Evolutionary conservation across 1,284 basidiomycete species (phyloP).

Genomic region (Ustilago vetiveriae): DNA sequence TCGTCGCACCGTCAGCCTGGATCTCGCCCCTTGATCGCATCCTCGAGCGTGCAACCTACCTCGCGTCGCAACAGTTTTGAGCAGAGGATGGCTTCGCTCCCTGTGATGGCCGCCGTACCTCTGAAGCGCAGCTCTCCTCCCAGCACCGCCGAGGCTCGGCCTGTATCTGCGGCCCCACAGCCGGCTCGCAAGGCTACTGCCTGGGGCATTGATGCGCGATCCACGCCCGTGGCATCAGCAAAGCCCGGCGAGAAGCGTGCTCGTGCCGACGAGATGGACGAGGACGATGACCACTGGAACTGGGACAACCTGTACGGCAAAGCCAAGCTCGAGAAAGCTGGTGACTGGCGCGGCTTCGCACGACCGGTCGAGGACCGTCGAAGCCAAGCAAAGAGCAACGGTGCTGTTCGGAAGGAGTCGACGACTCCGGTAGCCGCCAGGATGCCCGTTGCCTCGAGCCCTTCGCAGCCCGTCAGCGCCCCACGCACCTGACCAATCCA

Average conservation of each 20-base stretch:
- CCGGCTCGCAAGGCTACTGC: slow-evolving; percentile 34
- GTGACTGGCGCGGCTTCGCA: slow-evolving; percentile 47
- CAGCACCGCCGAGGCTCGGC: slow-evolving; percentile 12
- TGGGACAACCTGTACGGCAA: slow-evolving; percentile 50
- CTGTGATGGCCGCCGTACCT: slow-evolving; percentile 50
- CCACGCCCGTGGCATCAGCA: slow-evolving; percentile 9
- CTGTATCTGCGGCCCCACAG: slow-evolving; percentile 11
- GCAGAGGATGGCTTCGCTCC: slow-evolving; percentile 50
- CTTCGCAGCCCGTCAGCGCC: slow-evolving; percentile 26
- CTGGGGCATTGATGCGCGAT: slow-evolving; percentile 46
- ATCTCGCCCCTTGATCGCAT: slow-evolving; percentile 8
- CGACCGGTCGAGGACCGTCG: slow-evolving; percentile 33
- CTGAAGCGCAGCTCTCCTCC: slow-evolving; percentile 47
- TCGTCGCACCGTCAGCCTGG: slow-evolving; percentile 8
- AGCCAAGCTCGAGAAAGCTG: slow-evolving; percentile 44
- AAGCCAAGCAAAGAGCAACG: slow-evolving; percentile 20
- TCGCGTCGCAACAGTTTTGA: slow-evolving; percentile 54
- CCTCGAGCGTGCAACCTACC: slow-evolving; percentile 11
- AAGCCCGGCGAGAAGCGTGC: slow-evolving; percentile 28
- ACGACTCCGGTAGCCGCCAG: slow-evolving; percentile 6
- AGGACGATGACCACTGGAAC: slow-evolving; percentile 47
- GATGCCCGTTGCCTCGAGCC: slow-evolving; percentile 11
- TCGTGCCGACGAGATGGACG: slow-evolving; percentile 44
- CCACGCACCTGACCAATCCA: slow-evolving; percentile 20
- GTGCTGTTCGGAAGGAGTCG: slow-evolving; percentile 11